Evolutionary conservation across 2,329 filamentous ascomycete genomes (phyloP), one percentile per base, ranked within the genome.

Genomic region (Colletotrichum trifolii): DNA sequence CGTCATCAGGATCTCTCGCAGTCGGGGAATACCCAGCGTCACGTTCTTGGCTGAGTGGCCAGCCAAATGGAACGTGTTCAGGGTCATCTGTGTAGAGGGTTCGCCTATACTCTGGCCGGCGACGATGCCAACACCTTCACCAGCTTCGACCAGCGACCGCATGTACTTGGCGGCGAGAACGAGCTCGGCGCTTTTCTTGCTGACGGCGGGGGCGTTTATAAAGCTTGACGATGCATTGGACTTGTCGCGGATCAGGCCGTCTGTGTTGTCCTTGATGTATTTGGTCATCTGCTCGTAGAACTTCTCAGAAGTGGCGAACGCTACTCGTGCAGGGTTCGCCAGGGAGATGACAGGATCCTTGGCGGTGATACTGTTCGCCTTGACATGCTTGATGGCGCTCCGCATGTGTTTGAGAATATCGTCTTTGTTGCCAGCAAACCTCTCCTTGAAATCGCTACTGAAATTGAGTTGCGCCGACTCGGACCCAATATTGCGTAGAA

Each of bases 41-140:
- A 99, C 96, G 86, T 99, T 99, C 85, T 97, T 98, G 36, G 96
- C 91, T 17, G 96, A 94, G 83, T 98, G 95, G 74, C 96, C 96
- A 78, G 96, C 96, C 87, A 99, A 92, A 86, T 99, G 96, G 87
- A 99, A 99, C 35, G 96, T 99, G 81, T 99, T 99, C 60, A 99
- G 83, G 8, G 96, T 99, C 96, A 99, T 99, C 78, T 99, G 96
- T 10, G 96, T 99, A 2, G 94, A 97, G 8, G 96, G 96, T 75
- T 99, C 96, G 75, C 96, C 96, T 46, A 99, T 90, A 38, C 95
- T 98, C 79, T 99, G 96, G 9, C 94, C 94, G 54, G 96, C 96
- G 64, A 99, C 93, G 68, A 99, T 96, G 70, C 96, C 96, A 34
- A 99, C 94, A 34, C 96, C 95, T 81, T 99, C 96, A 49, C 96